phyloP scores from a whole-genome alignment of 306 rosid species.

The Purshia tridentata region DNA sequence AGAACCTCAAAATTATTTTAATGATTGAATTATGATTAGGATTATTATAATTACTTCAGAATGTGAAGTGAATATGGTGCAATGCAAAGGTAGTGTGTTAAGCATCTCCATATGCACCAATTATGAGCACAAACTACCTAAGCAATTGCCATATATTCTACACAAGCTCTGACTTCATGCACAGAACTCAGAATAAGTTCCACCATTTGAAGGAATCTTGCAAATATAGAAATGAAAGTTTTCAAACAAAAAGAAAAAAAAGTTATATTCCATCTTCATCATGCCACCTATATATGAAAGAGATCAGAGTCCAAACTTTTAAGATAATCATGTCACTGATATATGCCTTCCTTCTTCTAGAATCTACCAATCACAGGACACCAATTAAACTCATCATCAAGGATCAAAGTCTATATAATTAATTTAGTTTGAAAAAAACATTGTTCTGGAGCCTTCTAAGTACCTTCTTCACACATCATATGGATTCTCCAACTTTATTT shows the following conservation, averaged over 20 bases:
- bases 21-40: too few relatives aligned
- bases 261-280: background rate
- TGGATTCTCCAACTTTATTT: background rate
- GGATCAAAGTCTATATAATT: too few relatives aligned
- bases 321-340: too few relatives aligned
- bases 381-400: background rate
- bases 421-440: too few relatives aligned
- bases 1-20: too few relatives aligned
- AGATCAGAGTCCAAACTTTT: background rate
- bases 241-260: background rate
- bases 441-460: background rate
- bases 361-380: too few relatives aligned
- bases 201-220: background rate
- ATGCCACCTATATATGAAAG: background rate
- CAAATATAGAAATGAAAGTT: background rate
- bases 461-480: background rate
- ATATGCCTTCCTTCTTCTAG: too few relatives aligned
- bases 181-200: background rate
- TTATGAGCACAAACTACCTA: background rate
- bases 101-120: background rate
- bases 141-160: background rate
- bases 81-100: background rate
- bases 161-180: background rate
- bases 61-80: background rate
- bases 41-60: too few relatives aligned